These are phyloP conservation scores for Malus sylvestris DNA, from an alignment of 306 rosid species.

Conservation along the genomic window DNA sequence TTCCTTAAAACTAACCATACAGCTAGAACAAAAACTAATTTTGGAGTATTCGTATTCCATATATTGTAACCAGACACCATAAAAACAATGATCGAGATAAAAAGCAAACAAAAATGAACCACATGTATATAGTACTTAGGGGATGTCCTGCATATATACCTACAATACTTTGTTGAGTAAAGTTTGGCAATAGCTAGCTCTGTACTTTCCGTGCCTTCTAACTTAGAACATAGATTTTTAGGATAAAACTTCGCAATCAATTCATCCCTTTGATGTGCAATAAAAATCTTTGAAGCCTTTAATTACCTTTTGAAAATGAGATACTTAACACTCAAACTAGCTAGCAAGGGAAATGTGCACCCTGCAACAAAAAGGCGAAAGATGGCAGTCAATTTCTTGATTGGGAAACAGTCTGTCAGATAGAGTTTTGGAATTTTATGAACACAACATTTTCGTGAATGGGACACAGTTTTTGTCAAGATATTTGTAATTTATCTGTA, in stretches of 20 bases:
- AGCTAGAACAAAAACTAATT: too few relatives aligned
- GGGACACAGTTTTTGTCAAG: not conserved
- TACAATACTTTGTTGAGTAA: too few relatives aligned
- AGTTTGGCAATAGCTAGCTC: too few relatives aligned
- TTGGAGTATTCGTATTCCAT: too few relatives aligned
- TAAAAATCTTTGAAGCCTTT: not conserved
- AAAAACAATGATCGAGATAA: too few relatives aligned
- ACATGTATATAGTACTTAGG: not conserved
- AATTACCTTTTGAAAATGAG: not conserved
- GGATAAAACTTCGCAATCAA: not conserved
- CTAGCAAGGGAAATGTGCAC: not conserved
- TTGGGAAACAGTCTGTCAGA: not conserved
- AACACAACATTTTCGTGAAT: not conserved
- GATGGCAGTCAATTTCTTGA: not conserved
- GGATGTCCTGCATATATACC: not conserved
- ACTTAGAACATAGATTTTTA: not conserved
- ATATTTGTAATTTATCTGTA: not conserved
- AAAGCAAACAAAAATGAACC: too few relatives aligned
- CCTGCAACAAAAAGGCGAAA: not conserved
- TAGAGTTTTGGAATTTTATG: not conserved
- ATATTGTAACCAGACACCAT: too few relatives aligned
- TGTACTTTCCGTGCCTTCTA: not conserved
- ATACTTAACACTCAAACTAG: not conserved
- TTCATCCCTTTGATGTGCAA: not conserved
- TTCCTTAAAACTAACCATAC: too few relatives aligned